These are phyloP conservation scores for Carex littledalei DNA, from an alignment of 176 grass and related monocot species.

Conservation along the genomic window DNA sequence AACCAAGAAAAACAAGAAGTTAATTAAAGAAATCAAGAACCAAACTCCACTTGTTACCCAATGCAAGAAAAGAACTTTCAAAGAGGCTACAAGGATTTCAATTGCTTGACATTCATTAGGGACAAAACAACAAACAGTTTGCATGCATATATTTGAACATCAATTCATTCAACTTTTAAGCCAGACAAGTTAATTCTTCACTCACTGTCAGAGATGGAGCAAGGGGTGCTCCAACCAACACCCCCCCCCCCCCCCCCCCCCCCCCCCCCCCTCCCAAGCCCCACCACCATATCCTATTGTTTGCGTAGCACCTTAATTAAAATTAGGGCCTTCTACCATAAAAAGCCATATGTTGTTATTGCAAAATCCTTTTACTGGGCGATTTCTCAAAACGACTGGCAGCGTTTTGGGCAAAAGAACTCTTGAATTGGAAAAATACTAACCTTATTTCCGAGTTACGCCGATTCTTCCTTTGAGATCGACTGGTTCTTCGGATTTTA, in stretches of 20 bases:
- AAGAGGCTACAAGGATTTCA: neutral
- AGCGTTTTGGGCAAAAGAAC: neutral
- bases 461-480: neutral
- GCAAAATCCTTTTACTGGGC: neutral
- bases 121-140: conserved; percentile 5
- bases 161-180: neutral
- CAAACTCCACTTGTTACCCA: neutral
- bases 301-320: neutral
- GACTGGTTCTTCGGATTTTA: neutral
- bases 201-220: neutral
- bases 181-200: neutral
- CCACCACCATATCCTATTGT: neutral
- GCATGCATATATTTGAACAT: neutral
- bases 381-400: neutral
- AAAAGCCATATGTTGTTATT: neutral
- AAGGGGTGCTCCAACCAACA: neutral
- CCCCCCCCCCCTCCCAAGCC: no score
- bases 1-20: conserved; percentile 4
- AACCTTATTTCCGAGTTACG: neutral
- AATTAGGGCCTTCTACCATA: neutral
- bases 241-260: no score
- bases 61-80: neutral
- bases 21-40: conserved; percentile 1
- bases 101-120: neutral
- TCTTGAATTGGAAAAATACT: neutral